Percentiles rank a stretch among this genome's conserved stretches.
phyloP scores from a whole-genome alignment of 148 eudicot genomes.

The Fagopyrum tataricum region DNA sequence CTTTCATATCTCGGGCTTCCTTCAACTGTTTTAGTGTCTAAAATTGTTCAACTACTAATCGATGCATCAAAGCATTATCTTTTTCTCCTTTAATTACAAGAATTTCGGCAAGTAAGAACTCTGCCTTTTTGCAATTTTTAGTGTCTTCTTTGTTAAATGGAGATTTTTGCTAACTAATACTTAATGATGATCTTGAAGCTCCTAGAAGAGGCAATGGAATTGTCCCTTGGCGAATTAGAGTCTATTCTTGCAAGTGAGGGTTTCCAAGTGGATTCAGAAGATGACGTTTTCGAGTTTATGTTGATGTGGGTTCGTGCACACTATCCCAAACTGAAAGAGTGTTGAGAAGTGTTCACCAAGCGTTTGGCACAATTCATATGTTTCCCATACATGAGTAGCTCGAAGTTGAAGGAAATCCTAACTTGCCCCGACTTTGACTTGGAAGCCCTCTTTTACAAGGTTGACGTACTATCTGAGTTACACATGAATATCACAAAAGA shows the following conservation, averaged over 20 bases:
- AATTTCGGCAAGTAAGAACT: constrained; percentile 53
- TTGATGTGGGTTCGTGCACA: constrained; percentile 65
- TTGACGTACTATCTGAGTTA: not conserved
- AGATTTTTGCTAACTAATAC: not conserved
- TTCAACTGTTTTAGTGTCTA: constrained; percentile 64
- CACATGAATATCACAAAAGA: not conserved
- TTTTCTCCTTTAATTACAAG: constrained; percentile 52
- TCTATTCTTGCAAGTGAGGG: constrained; percentile 63
- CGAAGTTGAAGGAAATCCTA: constrained; percentile 14
- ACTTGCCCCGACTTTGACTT: not conserved
- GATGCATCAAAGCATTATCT: constrained; percentile 69
- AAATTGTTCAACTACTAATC: constrained; percentile 72
- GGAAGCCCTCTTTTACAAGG: not conserved
- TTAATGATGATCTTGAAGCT: not conserved
- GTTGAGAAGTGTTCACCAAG: constrained; percentile 56
- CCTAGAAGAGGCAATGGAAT: constrained; percentile 60
- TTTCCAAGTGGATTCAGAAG: constrained; percentile 80
- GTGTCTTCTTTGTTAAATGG: not conserved
- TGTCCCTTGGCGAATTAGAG: constrained; percentile 78
- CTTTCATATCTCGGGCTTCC: constrained; percentile 66
- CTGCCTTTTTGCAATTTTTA: not conserved
- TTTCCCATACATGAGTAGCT: constrained; percentile 67
- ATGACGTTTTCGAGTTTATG: constrained; percentile 67
- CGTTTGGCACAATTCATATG: constrained; percentile 60
- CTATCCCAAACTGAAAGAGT: constrained; percentile 62